Conservation (phyloP, 2,329 filamentous ascomycete genomes). For the Diplodia intermedia region DNA sequence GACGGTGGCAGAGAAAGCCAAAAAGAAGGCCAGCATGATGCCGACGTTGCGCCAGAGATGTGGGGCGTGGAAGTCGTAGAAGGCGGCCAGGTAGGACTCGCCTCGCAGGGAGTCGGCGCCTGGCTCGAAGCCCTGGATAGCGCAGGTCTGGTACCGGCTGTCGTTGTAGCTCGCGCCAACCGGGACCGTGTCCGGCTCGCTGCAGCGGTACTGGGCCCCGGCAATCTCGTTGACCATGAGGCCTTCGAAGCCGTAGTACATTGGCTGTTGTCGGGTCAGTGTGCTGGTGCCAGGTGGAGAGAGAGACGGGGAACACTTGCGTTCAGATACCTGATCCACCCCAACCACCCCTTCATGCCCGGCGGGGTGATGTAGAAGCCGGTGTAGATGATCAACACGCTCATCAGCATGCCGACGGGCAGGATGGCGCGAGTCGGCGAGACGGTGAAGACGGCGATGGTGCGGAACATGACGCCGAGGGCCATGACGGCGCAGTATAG, state of each 20-base stretch:
- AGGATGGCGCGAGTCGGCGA: not conserved
- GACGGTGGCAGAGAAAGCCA: not conserved
- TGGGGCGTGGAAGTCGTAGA: not conserved
- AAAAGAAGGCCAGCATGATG: not conserved
- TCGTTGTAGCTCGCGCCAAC: not conserved
- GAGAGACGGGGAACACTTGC: not conserved
- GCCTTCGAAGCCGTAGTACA: constrained; percentile 6
- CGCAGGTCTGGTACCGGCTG: not conserved
- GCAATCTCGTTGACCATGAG: not conserved
- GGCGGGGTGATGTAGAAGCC: constrained; percentile 4
- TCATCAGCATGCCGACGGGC: not conserved
- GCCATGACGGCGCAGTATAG: not conserved
- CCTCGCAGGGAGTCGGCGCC: not conserved
- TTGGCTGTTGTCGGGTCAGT: not conserved
- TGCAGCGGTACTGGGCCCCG: not conserved
- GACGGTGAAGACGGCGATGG: not conserved
- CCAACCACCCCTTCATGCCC: not conserved
- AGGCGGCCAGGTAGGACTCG: not conserved
- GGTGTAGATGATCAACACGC: not conserved
- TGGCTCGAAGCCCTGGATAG: not conserved
- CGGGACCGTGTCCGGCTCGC: not conserved
- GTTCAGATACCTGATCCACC: not conserved
- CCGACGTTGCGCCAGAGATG: not conserved
- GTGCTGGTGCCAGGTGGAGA: not conserved
- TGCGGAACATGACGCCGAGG: constrained; percentile 1